Conservation (phyloP, 2,329 filamentous ascomycete genomes). For the Fusarium sp. region DNA sequence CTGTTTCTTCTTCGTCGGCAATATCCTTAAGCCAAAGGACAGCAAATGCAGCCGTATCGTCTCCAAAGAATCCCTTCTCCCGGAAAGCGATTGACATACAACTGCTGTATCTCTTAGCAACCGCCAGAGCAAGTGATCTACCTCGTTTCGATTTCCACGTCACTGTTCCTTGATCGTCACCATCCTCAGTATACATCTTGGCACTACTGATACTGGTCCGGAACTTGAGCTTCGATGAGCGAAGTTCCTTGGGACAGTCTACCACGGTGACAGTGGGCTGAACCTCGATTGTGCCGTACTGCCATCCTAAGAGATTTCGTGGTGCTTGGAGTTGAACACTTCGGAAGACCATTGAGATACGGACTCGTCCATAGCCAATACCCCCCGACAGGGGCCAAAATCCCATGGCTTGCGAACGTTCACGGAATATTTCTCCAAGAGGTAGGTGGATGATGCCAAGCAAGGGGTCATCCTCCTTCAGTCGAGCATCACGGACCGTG, state of each 20-base stretch:
- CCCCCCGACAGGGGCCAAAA: slow-evolving; percentile 75
- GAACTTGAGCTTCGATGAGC: slow-evolving; percentile 65
- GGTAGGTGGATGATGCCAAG: slow-evolving; percentile 77
- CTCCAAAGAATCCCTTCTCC: slow-evolving; percentile 52
- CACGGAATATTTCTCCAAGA: slow-evolving; percentile 67
- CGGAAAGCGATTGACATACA: slow-evolving; percentile 66
- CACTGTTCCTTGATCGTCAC: slow-evolving; percentile 46
- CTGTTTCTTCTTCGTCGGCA: slow-evolving; percentile 70
- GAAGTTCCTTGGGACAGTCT: slow-evolving; percentile 57
- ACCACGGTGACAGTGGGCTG: slow-evolving; percentile 58
- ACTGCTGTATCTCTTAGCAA: slow-evolving; percentile 66
- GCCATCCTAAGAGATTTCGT: slow-evolving; percentile 70
- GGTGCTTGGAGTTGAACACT: slow-evolving; percentile 72
- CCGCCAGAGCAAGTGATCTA: slow-evolving; percentile 58
- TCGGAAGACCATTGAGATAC: slow-evolving; percentile 78
- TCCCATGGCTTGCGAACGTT: slow-evolving; percentile 71
- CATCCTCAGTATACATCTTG: slow-evolving; percentile 63
- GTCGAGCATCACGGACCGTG: slow-evolving; percentile 71
- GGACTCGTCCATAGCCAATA: slow-evolving; percentile 74
- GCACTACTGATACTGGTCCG: slow-evolving; percentile 64
- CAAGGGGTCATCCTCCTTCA: slow-evolving; percentile 75
- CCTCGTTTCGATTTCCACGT: slow-evolving; percentile 64
- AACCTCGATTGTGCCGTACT: slow-evolving; percentile 75
- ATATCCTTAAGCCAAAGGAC: slow-evolving; percentile 77
- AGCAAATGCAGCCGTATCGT: slow-evolving; percentile 68